A percentile compares a stretch with the other conserved stretches of the same genome.
These are phyloP conservation scores for Sclerotinia borealis DNA, from an alignment of 2,329 filamentous ascomycete genomes.

Conservation along the genomic window DNA sequence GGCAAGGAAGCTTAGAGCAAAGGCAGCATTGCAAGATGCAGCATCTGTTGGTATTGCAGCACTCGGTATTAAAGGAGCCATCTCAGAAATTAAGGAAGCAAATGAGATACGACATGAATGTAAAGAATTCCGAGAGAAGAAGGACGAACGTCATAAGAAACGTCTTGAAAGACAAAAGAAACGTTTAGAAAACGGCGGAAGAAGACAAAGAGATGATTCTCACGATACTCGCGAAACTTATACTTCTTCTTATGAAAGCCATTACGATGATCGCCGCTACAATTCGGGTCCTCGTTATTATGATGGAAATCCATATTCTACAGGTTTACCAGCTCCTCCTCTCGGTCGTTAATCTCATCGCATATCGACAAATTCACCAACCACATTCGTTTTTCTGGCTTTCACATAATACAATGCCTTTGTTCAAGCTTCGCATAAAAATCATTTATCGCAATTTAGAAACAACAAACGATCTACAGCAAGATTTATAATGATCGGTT, in stretches of 20 bases:
- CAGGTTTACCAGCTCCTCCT: slow-evolving; percentile 31
- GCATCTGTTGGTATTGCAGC: slow-evolving; percentile 62
- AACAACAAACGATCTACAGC: background rate
- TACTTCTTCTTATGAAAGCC: slow-evolving; percentile 13
- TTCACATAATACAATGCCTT: slow-evolving; percentile 1
- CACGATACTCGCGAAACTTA: background rate
- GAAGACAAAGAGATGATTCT: slow-evolving; percentile 9
- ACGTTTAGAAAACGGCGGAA: slow-evolving; percentile 19
- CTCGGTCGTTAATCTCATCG: slow-evolving; percentile 24
- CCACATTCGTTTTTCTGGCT: background rate
- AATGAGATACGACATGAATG: slow-evolving; percentile 53
- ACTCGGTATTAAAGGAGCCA: slow-evolving; percentile 60
- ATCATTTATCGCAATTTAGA: background rate
- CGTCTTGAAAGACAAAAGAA: slow-evolving; percentile 39
- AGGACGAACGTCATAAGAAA: slow-evolving; percentile 39
- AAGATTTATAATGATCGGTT: background rate
- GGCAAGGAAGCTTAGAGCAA: slow-evolving; percentile 55
- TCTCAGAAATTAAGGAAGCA: slow-evolving; percentile 60
- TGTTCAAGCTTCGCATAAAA: slow-evolving; percentile 9
- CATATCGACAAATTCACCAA: background rate
- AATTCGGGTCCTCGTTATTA: slow-evolving; percentile 37
- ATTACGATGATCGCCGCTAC: slow-evolving; percentile 27
- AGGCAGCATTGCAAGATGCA: slow-evolving; percentile 57
- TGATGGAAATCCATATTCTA: slow-evolving; percentile 41
- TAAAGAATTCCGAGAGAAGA: slow-evolving; percentile 47